Base-by-base conservation (phyloP, 805 yeast species). In the Pichia ethanolica region DNA sequence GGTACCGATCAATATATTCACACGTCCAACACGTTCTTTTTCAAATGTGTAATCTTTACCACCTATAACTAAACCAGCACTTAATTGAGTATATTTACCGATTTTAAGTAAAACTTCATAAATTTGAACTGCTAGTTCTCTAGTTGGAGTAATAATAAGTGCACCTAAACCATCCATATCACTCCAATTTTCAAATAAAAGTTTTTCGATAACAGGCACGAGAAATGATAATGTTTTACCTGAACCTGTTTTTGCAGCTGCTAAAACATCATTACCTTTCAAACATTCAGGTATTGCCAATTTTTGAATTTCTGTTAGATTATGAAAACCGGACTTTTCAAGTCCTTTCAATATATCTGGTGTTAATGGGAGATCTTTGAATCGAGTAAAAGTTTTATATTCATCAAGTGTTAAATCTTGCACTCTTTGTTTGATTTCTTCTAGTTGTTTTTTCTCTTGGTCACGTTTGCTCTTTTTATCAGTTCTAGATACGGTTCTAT, bases 51-150 rank as follows among this genome's bases (percentile, higher is more conserved):
- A 85, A 62, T 89, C 96, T 62, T 90, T 89, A 37, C 97, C 97
- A 45, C 97, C 97, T 59, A 90, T 89, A 10, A 90, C 91, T 52
- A 89, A 71, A 51, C 96, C 97, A 0, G 96, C 96, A 7, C 95
- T 84, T 52, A 89, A 83, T 3, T 81, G 69, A 56, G 82, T 83
- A 56, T 78, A 73, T 42, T 81, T 78, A 26, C 97, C 97, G 47
- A 89, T 82, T 57, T 82, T 85, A n/a, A 82, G 72, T 52, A 89
- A 68, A 5, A 89, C 97, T 60, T 89, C 95, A 59, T 89, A 89
- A 28, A 84, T 89, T 67, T 89, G 97, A 54, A 88, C 82, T 0
- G 97, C 96, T 57, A 89, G 69, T 61, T 89, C 97, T 65, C 97
- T 77, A 0, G 97, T 89, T 5, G 97, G 97, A 1, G 96, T 82